Percentiles rank a stretch among this genome's conserved stretches.
These are phyloP conservation scores for Astrephomene gubernaculifera DNA, from an alignment of 139 green algal species.

Conservation along the genomic window DNA sequence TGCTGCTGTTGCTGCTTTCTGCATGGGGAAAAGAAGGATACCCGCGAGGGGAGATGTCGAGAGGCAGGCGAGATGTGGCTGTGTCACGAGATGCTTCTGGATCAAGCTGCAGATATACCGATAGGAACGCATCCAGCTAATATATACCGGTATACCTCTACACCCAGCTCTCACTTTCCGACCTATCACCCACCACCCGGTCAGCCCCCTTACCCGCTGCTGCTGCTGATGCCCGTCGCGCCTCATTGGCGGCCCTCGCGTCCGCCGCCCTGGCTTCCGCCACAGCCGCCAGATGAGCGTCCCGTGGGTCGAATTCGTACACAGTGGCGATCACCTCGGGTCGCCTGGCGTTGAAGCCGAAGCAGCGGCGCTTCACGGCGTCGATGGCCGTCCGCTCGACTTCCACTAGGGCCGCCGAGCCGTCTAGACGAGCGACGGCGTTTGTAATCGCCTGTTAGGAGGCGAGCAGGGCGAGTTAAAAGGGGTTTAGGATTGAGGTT, in stretches of 20 bases:
- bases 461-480: too few species aligned
- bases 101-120: too few species aligned
- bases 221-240: not conserved
- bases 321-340: slow-evolving; percentile 78
- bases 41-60: too few species aligned
- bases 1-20: too few species aligned
- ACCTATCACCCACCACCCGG: too few species aligned
- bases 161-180: too few species aligned
- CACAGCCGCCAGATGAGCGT: slow-evolving; percentile 28
- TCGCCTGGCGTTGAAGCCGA: slow-evolving; percentile 82
- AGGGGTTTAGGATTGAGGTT: too few species aligned
- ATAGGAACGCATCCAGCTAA: too few species aligned
- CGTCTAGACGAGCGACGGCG: slow-evolving; percentile 59
- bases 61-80: too few species aligned
- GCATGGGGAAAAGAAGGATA: too few species aligned
- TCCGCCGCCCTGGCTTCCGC: slow-evolving; percentile 3
- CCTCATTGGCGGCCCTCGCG: not conserved
- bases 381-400: slow-evolving; percentile 86
- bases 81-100: too few species aligned
- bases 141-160: too few species aligned
- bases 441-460: slow-evolving; percentile 55
- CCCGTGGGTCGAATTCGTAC: slow-evolving; percentile 68
- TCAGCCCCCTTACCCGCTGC: not conserved
- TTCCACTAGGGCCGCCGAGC: slow-evolving; percentile 64
- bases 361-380: slow-evolving; percentile 57